Conservation (phyloP, 768 basidiomycete species). For the Suillus tomentosus region DNA sequence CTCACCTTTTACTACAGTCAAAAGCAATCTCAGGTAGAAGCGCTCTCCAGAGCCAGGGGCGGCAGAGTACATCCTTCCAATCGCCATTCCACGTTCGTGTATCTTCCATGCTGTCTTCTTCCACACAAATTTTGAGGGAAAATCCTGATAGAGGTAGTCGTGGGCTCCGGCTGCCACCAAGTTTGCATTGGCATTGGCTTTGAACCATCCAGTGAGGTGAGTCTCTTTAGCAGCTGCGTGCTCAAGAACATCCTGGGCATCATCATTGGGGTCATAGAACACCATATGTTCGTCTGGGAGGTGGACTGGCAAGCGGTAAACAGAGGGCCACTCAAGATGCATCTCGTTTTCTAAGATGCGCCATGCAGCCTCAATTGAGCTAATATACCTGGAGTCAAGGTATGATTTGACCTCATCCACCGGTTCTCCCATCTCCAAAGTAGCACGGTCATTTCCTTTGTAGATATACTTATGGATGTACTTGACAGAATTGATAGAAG, state of each 20-base stretch:
- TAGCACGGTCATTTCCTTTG: too few species aligned
- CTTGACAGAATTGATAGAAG: too few species aligned
- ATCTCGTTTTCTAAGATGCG: too few species aligned
- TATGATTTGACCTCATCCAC: too few species aligned
- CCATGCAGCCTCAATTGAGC: too few species aligned
- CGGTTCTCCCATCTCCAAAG: too few species aligned
- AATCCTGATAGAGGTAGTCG: neutral
- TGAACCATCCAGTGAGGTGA: slow-evolving; percentile 35
- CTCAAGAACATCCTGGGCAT: neutral
- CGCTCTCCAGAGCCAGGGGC: slow-evolving; percentile 34
- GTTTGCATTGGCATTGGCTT: slow-evolving; percentile 25
- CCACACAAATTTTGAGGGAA: slow-evolving; percentile 19
- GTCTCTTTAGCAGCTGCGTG: slow-evolving; percentile 19
- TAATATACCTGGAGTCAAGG: too few species aligned
- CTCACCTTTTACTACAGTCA: slow-evolving; percentile 37
- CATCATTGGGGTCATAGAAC: too few species aligned
- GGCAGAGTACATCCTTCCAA: slow-evolving; percentile 37
- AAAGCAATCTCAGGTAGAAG: slow-evolving; percentile 41
- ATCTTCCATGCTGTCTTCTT: slow-evolving; percentile 24
- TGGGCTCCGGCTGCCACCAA: neutral
- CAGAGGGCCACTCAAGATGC: too few species aligned
- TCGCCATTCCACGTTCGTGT: slow-evolving; percentile 21
- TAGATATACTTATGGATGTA: too few species aligned
- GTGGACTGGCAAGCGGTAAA: too few species aligned
- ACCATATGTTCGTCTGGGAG: neutral